A percentile compares a stretch with the other conserved stretches of the same genome.
Conservation (phyloP, 1,284 basidiomycete species). For the Kalmanozyma brasiliensis region DNA sequence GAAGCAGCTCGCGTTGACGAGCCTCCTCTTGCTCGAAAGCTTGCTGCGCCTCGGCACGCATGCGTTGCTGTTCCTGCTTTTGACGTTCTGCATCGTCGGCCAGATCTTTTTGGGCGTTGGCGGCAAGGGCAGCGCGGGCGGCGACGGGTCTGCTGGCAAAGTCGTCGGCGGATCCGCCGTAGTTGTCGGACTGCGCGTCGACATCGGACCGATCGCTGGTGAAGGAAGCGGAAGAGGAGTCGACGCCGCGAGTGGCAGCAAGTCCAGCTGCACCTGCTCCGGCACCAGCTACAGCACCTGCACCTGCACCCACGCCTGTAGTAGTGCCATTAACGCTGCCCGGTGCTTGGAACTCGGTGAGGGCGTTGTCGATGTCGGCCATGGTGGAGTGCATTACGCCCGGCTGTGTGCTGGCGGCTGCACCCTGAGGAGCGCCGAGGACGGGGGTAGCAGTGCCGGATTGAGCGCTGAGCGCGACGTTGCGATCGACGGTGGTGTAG, state of each 20-base stretch:
- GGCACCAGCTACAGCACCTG: slow-evolving; percentile 4
- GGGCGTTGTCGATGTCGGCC: slow-evolving; percentile 66
- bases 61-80: slow-evolving; percentile 49
- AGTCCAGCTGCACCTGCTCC: slow-evolving; percentile 3
- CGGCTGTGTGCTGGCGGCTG: slow-evolving; percentile 11
- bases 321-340: slow-evolving; percentile 11
- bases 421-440: slow-evolving; percentile 33
- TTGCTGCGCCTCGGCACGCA: slow-evolving; percentile 49
- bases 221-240: slow-evolving; percentile 42
- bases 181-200: slow-evolving; percentile 38
- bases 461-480: slow-evolving; percentile 46
- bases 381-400: slow-evolving; percentile 66
- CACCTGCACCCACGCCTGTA: not conserved
- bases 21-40: slow-evolving; percentile 61
- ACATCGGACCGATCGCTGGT: slow-evolving; percentile 53
- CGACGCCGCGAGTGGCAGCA: slow-evolving; percentile 18
- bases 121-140: slow-evolving; percentile 63
- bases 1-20: slow-evolving; percentile 52
- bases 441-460: slow-evolving; percentile 35
- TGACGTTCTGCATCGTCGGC: slow-evolving; percentile 48
- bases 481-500: slow-evolving; percentile 74
- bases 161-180: slow-evolving; percentile 46
- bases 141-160: slow-evolving; percentile 50
- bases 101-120: slow-evolving; percentile 62
- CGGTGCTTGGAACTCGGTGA: slow-evolving; percentile 56